phyloP scores from a whole-genome alignment of 1,284 basidiomycete species.

The Irpex sp. region DNA sequence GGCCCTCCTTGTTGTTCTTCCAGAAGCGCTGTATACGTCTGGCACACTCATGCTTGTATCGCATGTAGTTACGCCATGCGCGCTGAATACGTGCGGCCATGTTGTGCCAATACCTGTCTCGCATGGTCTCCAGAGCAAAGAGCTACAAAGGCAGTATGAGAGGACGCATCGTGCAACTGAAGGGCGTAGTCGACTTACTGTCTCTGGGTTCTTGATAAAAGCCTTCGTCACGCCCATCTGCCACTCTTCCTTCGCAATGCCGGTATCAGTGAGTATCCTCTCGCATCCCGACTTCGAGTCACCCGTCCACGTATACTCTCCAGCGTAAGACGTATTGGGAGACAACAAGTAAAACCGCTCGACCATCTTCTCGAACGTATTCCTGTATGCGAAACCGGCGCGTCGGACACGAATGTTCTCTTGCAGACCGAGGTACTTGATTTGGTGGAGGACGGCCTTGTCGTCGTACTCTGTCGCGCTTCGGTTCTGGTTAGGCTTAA shows the following conservation, averaged over 20 bases:
- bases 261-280: conserved; percentile 91
- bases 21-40: conserved; percentile 96
- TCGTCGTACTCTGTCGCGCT: conserved; percentile 90
- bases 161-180: neutral
- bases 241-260: conserved; percentile 97
- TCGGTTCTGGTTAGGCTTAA: conserved; percentile 98
- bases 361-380: conserved; percentile 98
- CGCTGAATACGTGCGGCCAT: conserved; percentile 98
- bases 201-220: conserved; percentile 99
- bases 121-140: conserved; percentile 98
- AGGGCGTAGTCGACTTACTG: conserved; percentile 45
- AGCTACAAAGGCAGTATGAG: conserved; percentile 47
- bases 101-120: conserved; percentile 99
- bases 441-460: conserved; percentile 95
- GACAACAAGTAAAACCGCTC: conserved; percentile 97
- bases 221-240: conserved; percentile 99
- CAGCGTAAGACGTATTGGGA: conserved; percentile 94
- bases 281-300: conserved; percentile 91
- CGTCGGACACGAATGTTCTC: conserved; percentile 98
- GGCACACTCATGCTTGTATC: conserved; percentile 95
- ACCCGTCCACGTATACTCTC: conserved; percentile 97
- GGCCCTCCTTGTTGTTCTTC: conserved; percentile 95
- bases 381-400: conserved; percentile 97
- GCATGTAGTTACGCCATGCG: conserved; percentile 93
- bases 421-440: conserved; percentile 98